Conservation (phyloP, 768 basidiomycete species). For the Hemileccinum impolitum region DNA sequence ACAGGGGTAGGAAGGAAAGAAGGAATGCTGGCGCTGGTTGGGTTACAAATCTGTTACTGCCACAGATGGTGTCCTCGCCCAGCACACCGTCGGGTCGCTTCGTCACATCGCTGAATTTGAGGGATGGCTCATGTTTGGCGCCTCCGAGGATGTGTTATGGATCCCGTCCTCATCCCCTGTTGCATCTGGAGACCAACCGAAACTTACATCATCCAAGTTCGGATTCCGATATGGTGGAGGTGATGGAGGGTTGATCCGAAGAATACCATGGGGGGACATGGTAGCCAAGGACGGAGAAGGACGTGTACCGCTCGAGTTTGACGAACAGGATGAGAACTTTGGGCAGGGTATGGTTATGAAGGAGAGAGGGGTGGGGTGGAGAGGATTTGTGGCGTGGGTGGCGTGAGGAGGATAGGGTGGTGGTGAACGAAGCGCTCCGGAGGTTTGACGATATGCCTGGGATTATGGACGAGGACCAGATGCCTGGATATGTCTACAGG, state of each 20-base stretch:
- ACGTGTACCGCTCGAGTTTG: conserved; percentile 49
- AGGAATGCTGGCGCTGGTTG: conserved; percentile 1
- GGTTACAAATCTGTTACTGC: conserved; percentile 36
- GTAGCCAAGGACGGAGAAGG: conserved; percentile 2
- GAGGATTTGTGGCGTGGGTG: conserved; percentile 25
- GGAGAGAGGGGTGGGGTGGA: conserved; percentile 5
- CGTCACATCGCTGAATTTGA: conserved; percentile 42
- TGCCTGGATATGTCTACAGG: conserved; percentile 8
- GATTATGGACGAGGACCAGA: conserved; percentile 33
- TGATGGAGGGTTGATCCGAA: conserved; percentile 49
- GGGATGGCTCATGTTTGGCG: conserved; percentile 68
- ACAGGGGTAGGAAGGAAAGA: conserved; percentile 4
- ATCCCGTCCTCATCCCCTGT: conserved; percentile 27
- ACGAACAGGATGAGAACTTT: conserved; percentile 69
- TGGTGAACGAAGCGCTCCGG: conserved; percentile 32
- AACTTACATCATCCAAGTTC: conserved; percentile 11
- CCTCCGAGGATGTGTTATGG: conserved; percentile 48
- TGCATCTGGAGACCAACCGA: conserved; percentile 20
- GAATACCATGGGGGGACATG: too few species aligned
- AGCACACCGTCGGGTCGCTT: conserved; percentile 31
- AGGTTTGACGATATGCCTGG: conserved; percentile 33
- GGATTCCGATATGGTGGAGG: conserved; percentile 57
- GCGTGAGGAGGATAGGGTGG: conserved; percentile 29
- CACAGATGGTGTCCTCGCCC: conserved; percentile 21
- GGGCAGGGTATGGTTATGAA: conserved; percentile 16